Evolutionary conservation across 2,329 filamentous ascomycete species (phyloP).

Genomic region (Neopestalotiopsis rosae): DNA sequence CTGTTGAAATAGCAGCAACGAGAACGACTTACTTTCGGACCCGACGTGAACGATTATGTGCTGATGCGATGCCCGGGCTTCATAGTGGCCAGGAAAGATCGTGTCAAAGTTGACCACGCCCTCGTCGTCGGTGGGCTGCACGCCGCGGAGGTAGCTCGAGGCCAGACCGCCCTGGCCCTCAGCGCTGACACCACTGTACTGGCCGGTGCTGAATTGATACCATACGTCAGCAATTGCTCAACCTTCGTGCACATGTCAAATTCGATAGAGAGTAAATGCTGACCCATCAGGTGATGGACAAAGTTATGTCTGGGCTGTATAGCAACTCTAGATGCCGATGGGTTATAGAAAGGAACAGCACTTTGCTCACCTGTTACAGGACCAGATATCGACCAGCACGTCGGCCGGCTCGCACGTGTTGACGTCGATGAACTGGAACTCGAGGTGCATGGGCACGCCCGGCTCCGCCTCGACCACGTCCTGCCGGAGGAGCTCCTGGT

Average conservation of each 20-base stretch:
- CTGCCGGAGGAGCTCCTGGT: conserved; percentile 46
- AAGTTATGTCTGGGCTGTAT: too few relatives aligned
- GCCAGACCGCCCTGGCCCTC: conserved; percentile 39
- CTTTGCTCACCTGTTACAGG: conserved; percentile 39
- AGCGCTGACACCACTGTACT: conserved; percentile 43
- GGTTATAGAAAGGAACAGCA: too few relatives aligned
- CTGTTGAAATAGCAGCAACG: too few relatives aligned
- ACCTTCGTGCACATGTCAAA: too few relatives aligned
- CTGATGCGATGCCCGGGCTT: conserved; percentile 45
- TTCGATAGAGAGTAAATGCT: too few relatives aligned
- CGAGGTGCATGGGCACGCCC: conserved; percentile 47
- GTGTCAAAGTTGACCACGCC: conserved; percentile 56
- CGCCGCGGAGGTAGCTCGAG: conserved; percentile 53
- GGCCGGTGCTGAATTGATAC: conserved; percentile 39
- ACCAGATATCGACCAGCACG: conserved; percentile 50
- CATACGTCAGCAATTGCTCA: too few relatives aligned
- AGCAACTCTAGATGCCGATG: too few relatives aligned
- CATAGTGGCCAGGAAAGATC: conserved; percentile 50
- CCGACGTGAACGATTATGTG: conserved; percentile 47
- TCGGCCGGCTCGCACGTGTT: conserved; percentile 46
- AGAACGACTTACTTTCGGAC: conserved; percentile 24
- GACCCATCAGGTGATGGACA: too few relatives aligned
- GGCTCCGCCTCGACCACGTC: conserved; percentile 43
- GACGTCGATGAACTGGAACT: conserved; percentile 52
- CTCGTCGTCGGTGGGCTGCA: conserved; percentile 50